Conservation (phyloP, 192 early-diverging fungal genomes). For the Lunasporangiospora selenospora region DNA sequence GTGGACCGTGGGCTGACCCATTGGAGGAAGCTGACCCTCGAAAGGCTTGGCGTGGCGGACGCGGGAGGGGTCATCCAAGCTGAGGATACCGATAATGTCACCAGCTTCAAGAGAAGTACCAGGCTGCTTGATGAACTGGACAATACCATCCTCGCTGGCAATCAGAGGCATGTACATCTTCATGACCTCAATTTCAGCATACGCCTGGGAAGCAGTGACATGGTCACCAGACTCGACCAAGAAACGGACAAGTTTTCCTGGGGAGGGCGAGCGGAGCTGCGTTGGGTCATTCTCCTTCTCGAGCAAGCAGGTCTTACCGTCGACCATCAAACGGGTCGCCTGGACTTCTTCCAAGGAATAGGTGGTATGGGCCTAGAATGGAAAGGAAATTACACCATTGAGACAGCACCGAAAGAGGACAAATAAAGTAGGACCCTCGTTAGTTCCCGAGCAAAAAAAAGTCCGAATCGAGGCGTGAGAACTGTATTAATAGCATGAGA, state of each 20-base stretch:
- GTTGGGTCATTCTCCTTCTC: slow-evolving; percentile 99
- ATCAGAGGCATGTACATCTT: slow-evolving; percentile 99
- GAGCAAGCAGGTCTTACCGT: slow-evolving; percentile 89
- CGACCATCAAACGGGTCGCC: slow-evolving; percentile 87
- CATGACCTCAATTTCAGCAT: slow-evolving; percentile 99
- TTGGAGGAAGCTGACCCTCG: slow-evolving; percentile 71
- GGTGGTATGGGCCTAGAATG: slow-evolving; percentile 73
- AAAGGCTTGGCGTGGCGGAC: slow-evolving; percentile 92
- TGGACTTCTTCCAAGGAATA: slow-evolving; percentile 91
- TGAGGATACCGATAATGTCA: slow-evolving; percentile 92
- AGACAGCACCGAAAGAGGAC: neutral
- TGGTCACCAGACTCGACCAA: slow-evolving; percentile 95
- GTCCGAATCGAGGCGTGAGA: no score
- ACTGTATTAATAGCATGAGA: no score
- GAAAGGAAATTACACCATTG: neutral
- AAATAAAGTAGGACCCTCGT: neutral
- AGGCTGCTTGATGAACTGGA: slow-evolving; percentile 88
- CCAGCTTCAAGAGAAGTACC: slow-evolving; percentile 85
- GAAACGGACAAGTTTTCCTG: slow-evolving; percentile 95
- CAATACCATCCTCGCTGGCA: slow-evolving; percentile 88
- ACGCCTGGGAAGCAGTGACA: slow-evolving; percentile 87
- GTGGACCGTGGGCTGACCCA: slow-evolving; percentile 80
- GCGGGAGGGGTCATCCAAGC: slow-evolving; percentile 91
- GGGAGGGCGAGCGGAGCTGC: slow-evolving; percentile 93
- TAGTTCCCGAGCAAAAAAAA: no score